Conservation (phyloP, 345 rosid species). For the Linum tenue region DNA sequence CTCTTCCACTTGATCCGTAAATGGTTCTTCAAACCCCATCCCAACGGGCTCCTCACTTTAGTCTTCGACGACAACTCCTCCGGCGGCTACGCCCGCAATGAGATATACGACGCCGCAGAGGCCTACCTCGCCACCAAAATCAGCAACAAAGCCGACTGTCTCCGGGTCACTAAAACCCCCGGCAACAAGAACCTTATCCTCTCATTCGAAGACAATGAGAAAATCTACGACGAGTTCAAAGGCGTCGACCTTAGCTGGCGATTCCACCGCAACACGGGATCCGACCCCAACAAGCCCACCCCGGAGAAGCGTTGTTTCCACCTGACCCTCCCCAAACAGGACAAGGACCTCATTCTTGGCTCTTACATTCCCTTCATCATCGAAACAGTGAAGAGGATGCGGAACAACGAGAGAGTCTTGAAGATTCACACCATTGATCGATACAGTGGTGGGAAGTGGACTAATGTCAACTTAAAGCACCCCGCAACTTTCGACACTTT, state of each 20-base stretch:
- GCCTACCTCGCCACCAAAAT: conserved; percentile 10
- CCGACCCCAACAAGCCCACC: conserved; percentile 12
- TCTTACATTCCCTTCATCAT: conserved; percentile 38
- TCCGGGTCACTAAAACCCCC: conserved; percentile 39
- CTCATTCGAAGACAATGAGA: conserved; percentile 41
- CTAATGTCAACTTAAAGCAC: conserved; percentile 46
- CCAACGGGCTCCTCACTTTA: conserved; percentile 26
- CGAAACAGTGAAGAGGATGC: conserved; percentile 20
- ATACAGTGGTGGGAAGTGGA: conserved; percentile 28
- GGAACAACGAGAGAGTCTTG: conserved; percentile 28
- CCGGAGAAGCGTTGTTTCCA: conserved; percentile 26
- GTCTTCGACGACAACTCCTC: conserved; percentile 32
- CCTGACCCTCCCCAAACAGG: conserved; percentile 39
- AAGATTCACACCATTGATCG: conserved; percentile 42
- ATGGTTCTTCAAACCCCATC: conserved; percentile 26
- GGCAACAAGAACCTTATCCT: conserved; percentile 38
- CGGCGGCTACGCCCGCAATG: neutral
- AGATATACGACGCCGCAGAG: neutral
- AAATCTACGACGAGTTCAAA: conserved; percentile 32
- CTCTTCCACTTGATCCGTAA: conserved; percentile 20
- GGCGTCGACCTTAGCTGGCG: conserved; percentile 43
- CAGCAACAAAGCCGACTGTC: conserved; percentile 33
- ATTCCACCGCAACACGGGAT: conserved; percentile 16
- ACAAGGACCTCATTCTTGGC: conserved; percentile 35
- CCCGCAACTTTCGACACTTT: conserved; percentile 62